phyloP scores from a whole-genome alignment of 208 protist genomes.

The Trypanosoma vivax region DNA sequence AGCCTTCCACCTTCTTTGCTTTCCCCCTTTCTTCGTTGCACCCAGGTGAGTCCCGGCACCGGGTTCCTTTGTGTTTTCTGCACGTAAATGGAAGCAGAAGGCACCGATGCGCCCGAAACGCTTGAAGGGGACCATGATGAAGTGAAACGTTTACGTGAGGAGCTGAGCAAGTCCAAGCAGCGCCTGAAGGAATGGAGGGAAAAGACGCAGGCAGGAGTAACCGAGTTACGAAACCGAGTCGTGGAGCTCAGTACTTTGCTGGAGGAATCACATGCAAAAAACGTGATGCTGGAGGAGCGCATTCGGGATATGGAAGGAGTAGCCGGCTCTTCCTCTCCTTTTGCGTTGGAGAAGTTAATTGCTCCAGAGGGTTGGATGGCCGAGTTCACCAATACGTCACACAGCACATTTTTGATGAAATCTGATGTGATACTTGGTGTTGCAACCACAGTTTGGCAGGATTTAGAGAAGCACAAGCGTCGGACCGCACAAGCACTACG shows the following conservation, averaged over 20 bases:
- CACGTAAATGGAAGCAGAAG: too few relatives aligned
- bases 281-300: neutral
- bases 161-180: slow-evolving; percentile 42
- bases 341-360: neutral
- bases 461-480: slow-evolving; percentile 34
- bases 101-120: neutral
- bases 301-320: neutral
- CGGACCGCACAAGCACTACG: slow-evolving; percentile 30
- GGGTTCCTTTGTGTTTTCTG: too few relatives aligned
- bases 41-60: too few relatives aligned
- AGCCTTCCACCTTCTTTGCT: slow-evolving; percentile 4
- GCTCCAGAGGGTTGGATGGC: slow-evolving; percentile 2
- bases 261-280: slow-evolving; percentile 14
- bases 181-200: slow-evolving; percentile 70
- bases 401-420: neutral
- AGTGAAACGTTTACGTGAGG: slow-evolving; percentile 29
- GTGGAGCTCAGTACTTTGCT: slow-evolving; percentile 40
- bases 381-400: neutral
- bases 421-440: slow-evolving; percentile 6
- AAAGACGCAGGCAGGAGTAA: slow-evolving; percentile 64
- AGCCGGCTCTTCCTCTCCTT: neutral
- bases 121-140: slow-evolving; percentile 5
- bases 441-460: neutral
- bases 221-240: slow-evolving; percentile 60
- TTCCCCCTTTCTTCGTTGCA: slow-evolving; percentile 1